Evolutionary conservation across 1,139 yeast genomes (phyloP).

Genomic region (Debaryomycetaceae sp.): DNA sequence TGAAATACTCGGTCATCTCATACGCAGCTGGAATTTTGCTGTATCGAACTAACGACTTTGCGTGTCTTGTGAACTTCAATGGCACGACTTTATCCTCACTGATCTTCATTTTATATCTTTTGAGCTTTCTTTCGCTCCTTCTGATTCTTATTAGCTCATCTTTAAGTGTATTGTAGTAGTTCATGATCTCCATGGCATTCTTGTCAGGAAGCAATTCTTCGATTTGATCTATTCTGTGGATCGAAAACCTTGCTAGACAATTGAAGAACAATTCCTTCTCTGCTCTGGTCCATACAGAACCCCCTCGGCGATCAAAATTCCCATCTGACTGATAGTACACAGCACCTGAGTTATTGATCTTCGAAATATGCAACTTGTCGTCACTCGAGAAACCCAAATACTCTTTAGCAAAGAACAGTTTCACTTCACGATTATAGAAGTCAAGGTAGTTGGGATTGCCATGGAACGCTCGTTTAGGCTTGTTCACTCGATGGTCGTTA

Average conservation of each 20-base stretch:
- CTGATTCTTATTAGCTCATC: slow-evolving; percentile 20
- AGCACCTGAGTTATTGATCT: slow-evolving; percentile 9
- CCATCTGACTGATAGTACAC: slow-evolving; percentile 5
- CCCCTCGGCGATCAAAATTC: slow-evolving; percentile 1
- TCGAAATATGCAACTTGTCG: slow-evolving; percentile 6
- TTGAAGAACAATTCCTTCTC: slow-evolving; percentile 22
- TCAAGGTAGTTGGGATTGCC: slow-evolving; percentile 21
- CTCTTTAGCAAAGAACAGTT: slow-evolving; percentile 10
- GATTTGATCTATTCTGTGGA: slow-evolving; percentile 44
- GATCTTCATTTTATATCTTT: slow-evolving; percentile 6
- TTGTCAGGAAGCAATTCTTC: slow-evolving; percentile 37
- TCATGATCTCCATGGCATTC: slow-evolving; percentile 41
- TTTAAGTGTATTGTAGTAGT: slow-evolving; percentile 41
- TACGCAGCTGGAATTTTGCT: slow-evolving; percentile 42
- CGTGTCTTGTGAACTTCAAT: background rate
- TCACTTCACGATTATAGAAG: slow-evolving; percentile 20
- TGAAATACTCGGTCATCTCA: slow-evolving; percentile 50
- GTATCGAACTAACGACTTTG: slow-evolving; percentile 4
- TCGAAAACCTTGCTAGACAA: slow-evolving; percentile 44
- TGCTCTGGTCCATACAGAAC: slow-evolving; percentile 16
- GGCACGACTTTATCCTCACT: background rate
- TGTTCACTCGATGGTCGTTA: slow-evolving; percentile 1
- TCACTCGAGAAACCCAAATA: background rate
- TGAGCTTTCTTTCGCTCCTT: slow-evolving; percentile 4
- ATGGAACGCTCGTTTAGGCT: slow-evolving; percentile 10